Base-by-base conservation (phyloP, 176 grass and related monocot genomes). In the Oryza meyeriana region DNA sequence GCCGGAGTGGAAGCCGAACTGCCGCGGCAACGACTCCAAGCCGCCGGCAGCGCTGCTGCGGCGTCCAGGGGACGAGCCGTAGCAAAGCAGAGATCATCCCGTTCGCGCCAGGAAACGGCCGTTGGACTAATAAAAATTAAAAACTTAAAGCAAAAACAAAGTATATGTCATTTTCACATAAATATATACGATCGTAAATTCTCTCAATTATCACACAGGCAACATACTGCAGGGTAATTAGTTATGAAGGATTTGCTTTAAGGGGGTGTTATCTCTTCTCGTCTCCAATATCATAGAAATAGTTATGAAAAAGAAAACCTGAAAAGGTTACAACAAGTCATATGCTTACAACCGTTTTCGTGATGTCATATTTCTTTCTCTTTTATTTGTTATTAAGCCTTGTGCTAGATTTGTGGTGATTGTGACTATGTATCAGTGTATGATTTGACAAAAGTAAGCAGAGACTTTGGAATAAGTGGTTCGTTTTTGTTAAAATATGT, bases 1-100 rank as follows among this genome's bases (percentile, higher is more conserved):
- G 87, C 77, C 64, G 10, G 26, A 12, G 40, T 26, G 64, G 87
- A 63, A 52, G 25, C 63, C 70, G 3, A 81, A 41, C 41, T 85
- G 87, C 87, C 63, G 38, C 14, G 6, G 16, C 34, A 26, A 16
- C 12, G 41, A 14, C 3, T 16, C 47, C 16, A 18, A 50, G 47
- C 47, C 16, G 47, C 47, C 47, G 3, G 47, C 4, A 4, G 13
- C 16, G 4, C 47, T 5, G 47, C 47, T 50, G 3, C 47, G 20
- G 55, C 22, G 22, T 59, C 22, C 55, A 6, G 24, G 20, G 55
- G n/a, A 59, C n/a, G 55, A 59, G 55, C 55, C 55, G n/a, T 59
- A 59, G 55, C 55, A 55, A 17, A 18, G 20, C 4, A 55, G 50
- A 55, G 48, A 20, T 12, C 10, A 1, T n/a, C n/a, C n/a, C 42